These are phyloP conservation scores for Aspergillus clavatus DNA, from an alignment of 2,329 filamentous ascomycete genomes.

Conservation along the genomic window DNA sequence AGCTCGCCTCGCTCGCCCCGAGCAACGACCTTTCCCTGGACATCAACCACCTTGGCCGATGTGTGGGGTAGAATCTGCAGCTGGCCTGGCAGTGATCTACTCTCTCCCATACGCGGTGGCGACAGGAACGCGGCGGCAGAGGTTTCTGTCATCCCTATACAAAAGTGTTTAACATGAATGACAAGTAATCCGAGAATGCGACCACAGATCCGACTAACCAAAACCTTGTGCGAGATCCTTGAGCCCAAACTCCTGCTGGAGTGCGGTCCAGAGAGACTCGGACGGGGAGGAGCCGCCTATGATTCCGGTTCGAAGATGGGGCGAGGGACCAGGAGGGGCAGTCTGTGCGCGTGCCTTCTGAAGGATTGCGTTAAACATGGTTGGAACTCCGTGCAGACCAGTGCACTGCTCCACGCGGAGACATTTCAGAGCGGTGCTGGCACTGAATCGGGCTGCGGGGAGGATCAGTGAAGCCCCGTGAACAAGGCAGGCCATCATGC, in stretches of 20 bases:
- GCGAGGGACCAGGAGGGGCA: background rate
- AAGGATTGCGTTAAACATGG: slow-evolving; percentile 65
- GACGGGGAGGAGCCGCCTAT: slow-evolving; percentile 1
- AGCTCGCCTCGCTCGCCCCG: slow-evolving; percentile 65
- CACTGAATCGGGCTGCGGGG: slow-evolving; percentile 51
- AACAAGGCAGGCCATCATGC: slow-evolving; percentile 60
- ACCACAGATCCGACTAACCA: too few relatives aligned
- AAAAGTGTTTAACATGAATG: too few relatives aligned
- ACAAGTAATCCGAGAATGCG: too few relatives aligned
- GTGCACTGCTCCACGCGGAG: slow-evolving; percentile 60
- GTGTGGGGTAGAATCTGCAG: too few relatives aligned
- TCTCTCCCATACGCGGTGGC: too few relatives aligned
- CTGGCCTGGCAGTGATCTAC: too few relatives aligned
- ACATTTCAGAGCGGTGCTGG: slow-evolving; percentile 55
- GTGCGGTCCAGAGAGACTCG: background rate
- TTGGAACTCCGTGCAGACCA: slow-evolving; percentile 67
- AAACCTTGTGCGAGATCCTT: background rate
- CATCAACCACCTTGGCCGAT: slow-evolving; percentile 65
- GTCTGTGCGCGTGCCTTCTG: background rate
- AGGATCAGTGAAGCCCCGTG: slow-evolving; percentile 67
- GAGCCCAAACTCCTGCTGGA: slow-evolving; percentile 1
- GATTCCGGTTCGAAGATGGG: slow-evolving; percentile 3
- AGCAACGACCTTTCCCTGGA: slow-evolving; percentile 56
- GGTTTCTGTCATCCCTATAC: slow-evolving; percentile 11
- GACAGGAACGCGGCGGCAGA: slow-evolving; percentile 36